Base-by-base conservation (phyloP, 139 green algal genomes). In the Closterium sp. region DNA sequence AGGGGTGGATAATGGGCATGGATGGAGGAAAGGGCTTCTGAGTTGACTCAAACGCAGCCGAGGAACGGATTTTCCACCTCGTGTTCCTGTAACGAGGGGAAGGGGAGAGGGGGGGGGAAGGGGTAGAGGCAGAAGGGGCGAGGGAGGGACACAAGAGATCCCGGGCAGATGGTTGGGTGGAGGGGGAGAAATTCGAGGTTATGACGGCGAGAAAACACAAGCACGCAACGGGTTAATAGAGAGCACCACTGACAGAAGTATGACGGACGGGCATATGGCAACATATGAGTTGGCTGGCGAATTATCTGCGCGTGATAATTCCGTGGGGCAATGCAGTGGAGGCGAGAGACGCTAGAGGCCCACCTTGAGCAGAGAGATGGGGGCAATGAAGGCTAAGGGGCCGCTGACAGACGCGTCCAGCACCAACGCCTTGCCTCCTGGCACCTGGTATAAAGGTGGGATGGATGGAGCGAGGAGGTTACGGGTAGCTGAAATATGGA, bases 401-500 rank as follows among this genome's bases (percentile, higher is more conserved):
- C 96, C 95, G 55, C 92, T 96, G 36, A 98, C 90, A 1, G 91
- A 92, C 0, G 95, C 94, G 91, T 99, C 97, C 33, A 99, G 94
- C 23, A 99, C 93, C 55, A 99, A 93, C 3, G 95, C 95, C 94
- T 99, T 99, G 33, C 66, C 92, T 6, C 89, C 89, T 19, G 83
- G 31, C 89, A 93, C 83, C 92, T 93, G 90, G 43, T 69, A 16
- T 12, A 25, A 69, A 10, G 38, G 38, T 69, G 43, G 43, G 43
- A 69, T 69, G 43, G 43, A 69, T 69, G 10, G n/a, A n/a, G n/a
- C n/a, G n/a, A n/a, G n/a, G n/a, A n/a, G n/a, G n/a, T n/a, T n/a
- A n/a, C n/a, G n/a, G n/a, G n/a, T n/a, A n/a, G n/a, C n/a, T n/a
- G n/a, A n/a, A n/a, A n/a, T n/a, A n/a, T n/a, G n/a, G n/a, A n/a